Evolutionary conservation across 495 filamentous ascomycete genomes (phyloP).

Genomic region (Neurospora tetrasperma): DNA sequence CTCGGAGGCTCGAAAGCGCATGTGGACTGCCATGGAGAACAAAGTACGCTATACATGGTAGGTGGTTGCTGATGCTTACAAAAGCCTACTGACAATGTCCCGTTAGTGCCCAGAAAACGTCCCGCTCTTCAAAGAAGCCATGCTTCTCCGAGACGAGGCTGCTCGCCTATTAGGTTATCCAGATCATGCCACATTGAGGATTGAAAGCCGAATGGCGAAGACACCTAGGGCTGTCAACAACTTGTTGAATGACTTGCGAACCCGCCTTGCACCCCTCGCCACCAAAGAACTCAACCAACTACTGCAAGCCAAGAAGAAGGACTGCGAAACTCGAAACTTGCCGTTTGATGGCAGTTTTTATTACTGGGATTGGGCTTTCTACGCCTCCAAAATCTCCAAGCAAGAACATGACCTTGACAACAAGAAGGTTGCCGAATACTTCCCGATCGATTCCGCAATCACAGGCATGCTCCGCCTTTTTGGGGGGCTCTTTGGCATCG

Average conservation of each 20-base stretch:
- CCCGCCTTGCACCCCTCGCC: constrained; percentile 65
- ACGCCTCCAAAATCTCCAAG: constrained; percentile 88
- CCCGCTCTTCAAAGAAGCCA: constrained; percentile 74
- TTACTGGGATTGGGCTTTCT: constrained; percentile 77
- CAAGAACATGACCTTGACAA: constrained; percentile 83
- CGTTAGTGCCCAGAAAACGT: constrained; percentile 70
- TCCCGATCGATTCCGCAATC: constrained; percentile 77
- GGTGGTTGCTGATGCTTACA: neutral
- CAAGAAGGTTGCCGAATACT: constrained; percentile 85
- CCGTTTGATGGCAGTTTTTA: constrained; percentile 67
- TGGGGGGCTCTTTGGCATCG: constrained; percentile 83
- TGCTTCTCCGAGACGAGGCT: constrained; percentile 84
- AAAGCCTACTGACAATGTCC: constrained; percentile 1
- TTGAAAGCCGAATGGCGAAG: constrained; percentile 98
- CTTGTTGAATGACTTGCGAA: constrained; percentile 74
- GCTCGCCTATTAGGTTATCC: constrained; percentile 85
- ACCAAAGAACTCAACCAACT: constrained; percentile 63
- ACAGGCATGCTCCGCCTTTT: constrained; percentile 90
- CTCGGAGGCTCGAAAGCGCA: constrained; percentile 40
- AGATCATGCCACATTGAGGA: constrained; percentile 81
- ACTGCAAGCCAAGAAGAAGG: constrained; percentile 68
- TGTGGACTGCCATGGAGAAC: constrained; percentile 51
- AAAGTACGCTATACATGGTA: constrained; percentile 28
- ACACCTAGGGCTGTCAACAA: constrained; percentile 72
- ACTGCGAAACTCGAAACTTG: constrained; percentile 48